Evolutionary conservation across 2,329 filamentous ascomycete genomes (phyloP).

Genomic region (Myriosclerotinia scirpicola): DNA sequence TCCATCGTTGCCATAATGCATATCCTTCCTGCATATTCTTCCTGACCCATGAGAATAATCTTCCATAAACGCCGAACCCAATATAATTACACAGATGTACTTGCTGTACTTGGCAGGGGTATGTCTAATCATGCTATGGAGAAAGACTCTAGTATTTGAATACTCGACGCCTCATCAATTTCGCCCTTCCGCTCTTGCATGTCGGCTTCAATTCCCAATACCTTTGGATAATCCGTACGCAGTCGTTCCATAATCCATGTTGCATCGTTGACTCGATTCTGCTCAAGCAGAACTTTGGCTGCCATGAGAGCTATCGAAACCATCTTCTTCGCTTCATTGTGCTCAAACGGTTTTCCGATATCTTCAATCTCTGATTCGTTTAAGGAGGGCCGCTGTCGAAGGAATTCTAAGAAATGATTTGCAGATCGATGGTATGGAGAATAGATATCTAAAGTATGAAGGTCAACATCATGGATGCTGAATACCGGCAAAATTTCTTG

Average conservation of each 20-base stretch:
- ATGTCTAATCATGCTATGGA: constrained; percentile 25
- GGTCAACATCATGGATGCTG: constrained; percentile 19
- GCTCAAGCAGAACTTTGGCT: constrained; percentile 33
- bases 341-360: background rate
- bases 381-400: background rate
- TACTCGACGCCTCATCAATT: constrained; percentile 34
- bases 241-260: constrained; percentile 37
- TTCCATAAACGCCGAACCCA: background rate
- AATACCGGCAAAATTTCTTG: constrained; percentile 12
- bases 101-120: no score
- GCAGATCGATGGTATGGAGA: constrained; percentile 36
- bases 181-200: constrained; percentile 24
- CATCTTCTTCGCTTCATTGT: constrained; percentile 7
- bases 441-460: constrained; percentile 15
- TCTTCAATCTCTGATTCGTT: background rate
- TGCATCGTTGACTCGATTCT: constrained; percentile 32
- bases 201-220: constrained; percentile 30
- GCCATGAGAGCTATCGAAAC: constrained; percentile 32
- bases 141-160: constrained; percentile 34
- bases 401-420: constrained; percentile 19
- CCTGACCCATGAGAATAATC: background rate
- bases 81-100: background rate
- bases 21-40: background rate
- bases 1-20: background rate
- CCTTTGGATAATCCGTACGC: constrained; percentile 30